Percentiles rank a stretch among this genome's conserved stretches.
These are phyloP conservation scores for Starmerella apicola DNA, from an alignment of 805 yeast species.

Conservation along the genomic window DNA sequence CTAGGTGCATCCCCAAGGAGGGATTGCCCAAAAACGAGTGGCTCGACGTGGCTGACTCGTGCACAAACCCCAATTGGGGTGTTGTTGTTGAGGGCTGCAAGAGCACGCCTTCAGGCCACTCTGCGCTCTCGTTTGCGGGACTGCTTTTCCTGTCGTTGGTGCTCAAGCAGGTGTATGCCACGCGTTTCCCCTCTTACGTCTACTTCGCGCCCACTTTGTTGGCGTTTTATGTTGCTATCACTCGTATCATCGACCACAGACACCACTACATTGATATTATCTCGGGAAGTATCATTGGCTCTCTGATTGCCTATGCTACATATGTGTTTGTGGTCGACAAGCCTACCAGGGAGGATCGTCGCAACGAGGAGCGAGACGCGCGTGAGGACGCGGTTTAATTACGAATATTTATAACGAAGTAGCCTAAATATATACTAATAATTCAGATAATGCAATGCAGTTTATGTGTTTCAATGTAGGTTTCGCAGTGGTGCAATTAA, in stretches of 20 bases:
- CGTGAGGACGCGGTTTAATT: too few species aligned
- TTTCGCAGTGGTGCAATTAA: too few species aligned
- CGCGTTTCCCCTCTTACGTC: not conserved
- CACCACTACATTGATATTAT: conserved; percentile 84
- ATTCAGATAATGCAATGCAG: too few species aligned
- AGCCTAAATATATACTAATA: too few species aligned
- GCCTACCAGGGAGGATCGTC: not conserved
- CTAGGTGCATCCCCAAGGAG: conserved; percentile 60
- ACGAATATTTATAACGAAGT: too few species aligned
- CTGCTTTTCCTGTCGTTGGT: conserved; percentile 32
- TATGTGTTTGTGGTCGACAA: conserved; percentile 28
- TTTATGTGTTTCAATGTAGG: too few species aligned
- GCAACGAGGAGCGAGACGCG: not conserved
- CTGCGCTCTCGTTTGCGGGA: conserved; percentile 42
- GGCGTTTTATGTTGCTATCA: conserved; percentile 66
- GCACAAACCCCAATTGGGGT: conserved; percentile 26
- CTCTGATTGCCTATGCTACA: conserved; percentile 43
- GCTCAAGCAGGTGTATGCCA: not conserved
- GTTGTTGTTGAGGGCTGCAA: conserved; percentile 40
- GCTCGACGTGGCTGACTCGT: conserved; percentile 26
- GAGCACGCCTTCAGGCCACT: conserved; percentile 48
- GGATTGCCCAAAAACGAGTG: conserved; percentile 38
- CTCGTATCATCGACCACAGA: conserved; percentile 84
- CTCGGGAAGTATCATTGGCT: conserved; percentile 60
- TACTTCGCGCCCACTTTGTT: conserved; percentile 33